Percentiles rank a stretch among this genome's conserved stretches.
Evolutionary conservation across 495 filamentous ascomycete genomes (phyloP).

Genomic region (Tuber borchii): DNA sequence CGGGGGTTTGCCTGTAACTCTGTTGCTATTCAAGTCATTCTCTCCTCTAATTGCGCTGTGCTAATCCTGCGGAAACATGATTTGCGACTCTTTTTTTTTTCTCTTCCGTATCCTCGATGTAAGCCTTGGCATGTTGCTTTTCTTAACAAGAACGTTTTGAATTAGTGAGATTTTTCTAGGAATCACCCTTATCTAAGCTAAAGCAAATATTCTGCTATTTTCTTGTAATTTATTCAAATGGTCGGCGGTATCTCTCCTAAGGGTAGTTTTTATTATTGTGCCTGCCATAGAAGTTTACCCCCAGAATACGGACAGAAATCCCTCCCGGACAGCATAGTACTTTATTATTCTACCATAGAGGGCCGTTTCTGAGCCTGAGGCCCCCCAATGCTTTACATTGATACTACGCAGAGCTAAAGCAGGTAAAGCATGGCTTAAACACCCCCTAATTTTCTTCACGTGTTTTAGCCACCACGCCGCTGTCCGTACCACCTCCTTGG

Average conservation of each 20-base stretch:
- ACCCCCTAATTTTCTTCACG: background rate
- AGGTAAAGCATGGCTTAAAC: background rate
- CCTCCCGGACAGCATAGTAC: too few relatives aligned
- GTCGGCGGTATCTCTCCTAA: background rate
- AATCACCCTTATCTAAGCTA: background rate
- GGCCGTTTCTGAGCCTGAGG: background rate
- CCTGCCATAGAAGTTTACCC: background rate
- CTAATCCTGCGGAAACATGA: background rate
- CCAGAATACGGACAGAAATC: background rate
- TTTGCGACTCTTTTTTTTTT: background rate
- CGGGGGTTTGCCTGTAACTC: background rate
- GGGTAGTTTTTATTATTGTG: background rate
- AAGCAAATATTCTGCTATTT: background rate
- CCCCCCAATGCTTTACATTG: background rate
- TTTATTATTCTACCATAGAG: background rate
- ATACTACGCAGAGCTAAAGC: background rate
- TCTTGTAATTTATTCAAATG: background rate
- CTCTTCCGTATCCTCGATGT: too few relatives aligned
- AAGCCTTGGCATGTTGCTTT: background rate
- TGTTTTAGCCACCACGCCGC: background rate
- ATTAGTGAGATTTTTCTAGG: background rate
- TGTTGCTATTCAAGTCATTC: background rate
- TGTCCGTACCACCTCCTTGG: background rate
- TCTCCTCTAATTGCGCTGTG: too few relatives aligned
- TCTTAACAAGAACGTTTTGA: background rate